A percentile compares a stretch with the other conserved stretches of the same genome.
phyloP scores from a whole-genome alignment of 805 yeast genomes.

The Wickerhamomyces bovis region DNA sequence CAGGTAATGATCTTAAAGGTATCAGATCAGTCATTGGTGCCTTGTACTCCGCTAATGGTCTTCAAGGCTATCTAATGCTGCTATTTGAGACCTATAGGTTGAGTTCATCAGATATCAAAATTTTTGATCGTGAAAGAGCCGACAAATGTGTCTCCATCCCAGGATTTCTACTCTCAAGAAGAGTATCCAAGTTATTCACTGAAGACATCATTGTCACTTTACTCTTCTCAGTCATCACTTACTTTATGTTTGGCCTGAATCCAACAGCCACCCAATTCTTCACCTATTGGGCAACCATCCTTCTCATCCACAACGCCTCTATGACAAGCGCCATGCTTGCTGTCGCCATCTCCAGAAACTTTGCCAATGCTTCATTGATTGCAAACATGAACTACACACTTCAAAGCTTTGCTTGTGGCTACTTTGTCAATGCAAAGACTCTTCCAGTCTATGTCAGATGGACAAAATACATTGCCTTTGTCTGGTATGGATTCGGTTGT shows the following conservation, averaged over 20 bases:
- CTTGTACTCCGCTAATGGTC: slow-evolving; percentile 44
- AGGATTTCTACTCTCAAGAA: slow-evolving; percentile 64
- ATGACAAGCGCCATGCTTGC: slow-evolving; percentile 49
- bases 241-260: slow-evolving; percentile 74
- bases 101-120: slow-evolving; percentile 46
- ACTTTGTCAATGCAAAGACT: slow-evolving; percentile 61
- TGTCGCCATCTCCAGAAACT: slow-evolving; percentile 19
- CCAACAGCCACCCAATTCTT: slow-evolving; percentile 43
- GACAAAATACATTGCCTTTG: slow-evolving; percentile 70
- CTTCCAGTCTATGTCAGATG: slow-evolving; percentile 86
- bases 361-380: slow-evolving; percentile 19
- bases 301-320: slow-evolving; percentile 52
- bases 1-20: slow-evolving; percentile 53
- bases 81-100: slow-evolving; percentile 56
- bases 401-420: slow-evolving; percentile 78
- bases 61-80: slow-evolving; percentile 52
- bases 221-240: slow-evolving; percentile 53
- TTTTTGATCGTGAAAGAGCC: slow-evolving; percentile 64
- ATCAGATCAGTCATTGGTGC: slow-evolving; percentile 52
- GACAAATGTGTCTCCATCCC: slow-evolving; percentile 61
- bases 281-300: slow-evolving; percentile 50
- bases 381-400: slow-evolving; percentile 29
- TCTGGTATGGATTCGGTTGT: slow-evolving; percentile 77
- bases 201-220: slow-evolving; percentile 68
- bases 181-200: slow-evolving; percentile 57